A percentile compares a stretch with the other conserved stretches of the same genome.
These are phyloP conservation scores for Biscogniauxia sp. DNA, from an alignment of 2,329 filamentous ascomycete species.

Conservation along the genomic window DNA sequence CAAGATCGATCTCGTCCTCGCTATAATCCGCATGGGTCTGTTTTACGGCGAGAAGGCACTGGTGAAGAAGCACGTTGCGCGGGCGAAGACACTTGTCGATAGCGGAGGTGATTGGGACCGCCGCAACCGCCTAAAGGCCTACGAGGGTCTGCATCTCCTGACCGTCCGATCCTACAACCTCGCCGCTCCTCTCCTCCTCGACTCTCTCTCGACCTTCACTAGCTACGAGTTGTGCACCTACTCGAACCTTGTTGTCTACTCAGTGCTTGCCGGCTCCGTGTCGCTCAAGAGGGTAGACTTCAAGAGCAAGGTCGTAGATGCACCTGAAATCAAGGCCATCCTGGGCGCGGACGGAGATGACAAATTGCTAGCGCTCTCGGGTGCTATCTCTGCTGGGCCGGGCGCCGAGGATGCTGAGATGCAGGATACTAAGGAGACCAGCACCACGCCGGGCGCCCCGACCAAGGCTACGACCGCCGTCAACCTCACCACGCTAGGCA, in stretches of 20 bases:
- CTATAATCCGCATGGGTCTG: constrained; percentile 90
- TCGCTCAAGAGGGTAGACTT: constrained; percentile 97
- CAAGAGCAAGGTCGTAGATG: constrained; percentile 98
- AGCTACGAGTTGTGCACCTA: constrained; percentile 98
- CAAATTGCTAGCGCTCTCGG: constrained; percentile 77
- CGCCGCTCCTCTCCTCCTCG: constrained; percentile 88
- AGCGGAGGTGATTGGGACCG: constrained; percentile 98
- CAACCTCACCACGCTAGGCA: constrained; percentile 82
- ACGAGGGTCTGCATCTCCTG: constrained; percentile 90
- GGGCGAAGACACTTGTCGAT: constrained; percentile 86
- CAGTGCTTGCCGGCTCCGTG: constrained; percentile 89
- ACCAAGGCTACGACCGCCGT: constrained; percentile 63
- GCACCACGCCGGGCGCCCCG: constrained; percentile 50
- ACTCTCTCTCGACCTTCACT: constrained; percentile 96
- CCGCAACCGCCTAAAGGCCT: constrained; percentile 96
- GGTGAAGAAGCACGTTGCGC: constrained; percentile 91
- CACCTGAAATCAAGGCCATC: constrained; percentile 96
- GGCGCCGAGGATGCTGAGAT: constrained; percentile 73
- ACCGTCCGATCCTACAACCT: constrained; percentile 88
- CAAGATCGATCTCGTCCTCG: constrained; percentile 95
- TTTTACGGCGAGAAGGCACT: constrained; percentile 94
- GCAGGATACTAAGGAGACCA: constrained; percentile 57
- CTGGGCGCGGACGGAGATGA: constrained; percentile 80
- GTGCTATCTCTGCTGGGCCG: constrained; percentile 77
- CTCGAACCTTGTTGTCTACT: constrained; percentile 90